Percentiles rank a stretch among this genome's conserved stretches.
These are phyloP conservation scores for Penicillium sp. DNA, from an alignment of 2,329 filamentous ascomycete species.

Conservation along the genomic window DNA sequence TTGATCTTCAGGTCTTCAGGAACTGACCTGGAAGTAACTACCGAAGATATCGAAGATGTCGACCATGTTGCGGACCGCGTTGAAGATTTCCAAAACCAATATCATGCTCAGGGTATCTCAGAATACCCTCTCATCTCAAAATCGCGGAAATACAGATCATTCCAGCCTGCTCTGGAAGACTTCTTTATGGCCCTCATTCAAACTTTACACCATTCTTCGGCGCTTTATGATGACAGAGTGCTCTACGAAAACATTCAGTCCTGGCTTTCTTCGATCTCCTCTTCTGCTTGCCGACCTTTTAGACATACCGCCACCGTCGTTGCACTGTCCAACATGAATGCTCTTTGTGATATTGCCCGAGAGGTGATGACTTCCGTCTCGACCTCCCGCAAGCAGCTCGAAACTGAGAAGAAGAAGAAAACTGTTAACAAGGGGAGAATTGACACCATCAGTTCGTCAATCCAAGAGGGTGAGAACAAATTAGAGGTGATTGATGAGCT, in stretches of 20 bases:
- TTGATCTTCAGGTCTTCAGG: conserved; percentile 72
- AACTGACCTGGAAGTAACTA: conserved; percentile 76
- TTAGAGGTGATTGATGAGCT: conserved; percentile 71
- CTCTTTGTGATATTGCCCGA: conserved; percentile 74
- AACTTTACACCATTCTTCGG: conserved; percentile 78
- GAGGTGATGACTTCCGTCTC: conserved; percentile 74
- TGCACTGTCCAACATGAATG: conserved; percentile 76
- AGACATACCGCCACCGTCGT: conserved; percentile 91
- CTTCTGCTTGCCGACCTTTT: conserved; percentile 84
- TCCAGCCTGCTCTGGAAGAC: conserved; percentile 75
- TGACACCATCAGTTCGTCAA: conserved; percentile 71
- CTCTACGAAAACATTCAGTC: conserved; percentile 87
- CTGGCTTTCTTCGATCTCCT: conserved; percentile 92
- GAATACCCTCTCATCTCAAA: conserved; percentile 92
- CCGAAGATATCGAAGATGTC: conserved; percentile 84
- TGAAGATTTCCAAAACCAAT: conserved; percentile 84
- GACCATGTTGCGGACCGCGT: conserved; percentile 83
- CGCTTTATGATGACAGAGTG: conserved; percentile 75
- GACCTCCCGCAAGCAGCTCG: conserved; percentile 76
- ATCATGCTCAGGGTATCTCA: conserved; percentile 79
- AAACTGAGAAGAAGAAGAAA: conserved; percentile 74
- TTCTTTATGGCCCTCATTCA: conserved; percentile 81
- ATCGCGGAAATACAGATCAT: conserved; percentile 74
- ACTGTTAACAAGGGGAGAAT: conserved; percentile 79
- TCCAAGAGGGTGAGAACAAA: conserved; percentile 72